A percentile compares a stretch with the other conserved stretches of the same genome.
Conservation (phyloP, 495 filamentous ascomycete species). For the Daldinia concentrica region DNA sequence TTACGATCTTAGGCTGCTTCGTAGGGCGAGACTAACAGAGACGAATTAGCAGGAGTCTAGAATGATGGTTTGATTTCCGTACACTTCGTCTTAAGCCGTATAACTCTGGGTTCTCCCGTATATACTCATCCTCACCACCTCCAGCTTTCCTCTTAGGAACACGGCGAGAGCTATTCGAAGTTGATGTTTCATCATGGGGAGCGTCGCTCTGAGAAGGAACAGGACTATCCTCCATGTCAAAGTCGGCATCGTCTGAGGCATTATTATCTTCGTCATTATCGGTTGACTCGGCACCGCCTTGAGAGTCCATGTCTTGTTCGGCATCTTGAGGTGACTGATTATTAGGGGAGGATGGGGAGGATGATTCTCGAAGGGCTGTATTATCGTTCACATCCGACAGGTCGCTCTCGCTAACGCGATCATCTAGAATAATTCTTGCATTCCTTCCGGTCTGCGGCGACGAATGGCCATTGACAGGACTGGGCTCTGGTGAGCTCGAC, state of each 20-base stretch:
- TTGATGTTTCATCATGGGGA: slow-evolving; percentile 66
- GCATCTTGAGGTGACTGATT: slow-evolving; percentile 67
- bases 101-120: slow-evolving; percentile 91
- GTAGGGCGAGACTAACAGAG: slow-evolving; percentile 58
- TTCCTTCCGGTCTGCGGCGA: slow-evolving; percentile 45
- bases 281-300: slow-evolving; percentile 56
- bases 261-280: slow-evolving; percentile 66
- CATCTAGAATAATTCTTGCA: slow-evolving; percentile 40
- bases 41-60: slow-evolving; percentile 48
- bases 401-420: slow-evolving; percentile 57
- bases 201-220: slow-evolving; percentile 59
- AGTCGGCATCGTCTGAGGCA: slow-evolving; percentile 83
- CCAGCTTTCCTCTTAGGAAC: slow-evolving; percentile 80
- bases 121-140: slow-evolving; percentile 78
- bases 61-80: slow-evolving; percentile 48
- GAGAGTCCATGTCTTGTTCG: slow-evolving; percentile 70
- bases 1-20: slow-evolving; percentile 62
- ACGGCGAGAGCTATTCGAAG: slow-evolving; percentile 70
- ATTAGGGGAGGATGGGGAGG: slow-evolving; percentile 54
- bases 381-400: slow-evolving; percentile 57
- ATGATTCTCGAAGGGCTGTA: slow-evolving; percentile 32
- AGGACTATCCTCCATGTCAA: slow-evolving; percentile 71
- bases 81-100: slow-evolving; percentile 94
- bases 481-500: slow-evolving; percentile 60
- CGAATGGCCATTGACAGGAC: slow-evolving; percentile 54